Evolutionary conservation across 2,329 filamentous ascomycete genomes (phyloP), one percentile per base, ranked within the genome.

Genomic region (Diaporthe sp.): DNA sequence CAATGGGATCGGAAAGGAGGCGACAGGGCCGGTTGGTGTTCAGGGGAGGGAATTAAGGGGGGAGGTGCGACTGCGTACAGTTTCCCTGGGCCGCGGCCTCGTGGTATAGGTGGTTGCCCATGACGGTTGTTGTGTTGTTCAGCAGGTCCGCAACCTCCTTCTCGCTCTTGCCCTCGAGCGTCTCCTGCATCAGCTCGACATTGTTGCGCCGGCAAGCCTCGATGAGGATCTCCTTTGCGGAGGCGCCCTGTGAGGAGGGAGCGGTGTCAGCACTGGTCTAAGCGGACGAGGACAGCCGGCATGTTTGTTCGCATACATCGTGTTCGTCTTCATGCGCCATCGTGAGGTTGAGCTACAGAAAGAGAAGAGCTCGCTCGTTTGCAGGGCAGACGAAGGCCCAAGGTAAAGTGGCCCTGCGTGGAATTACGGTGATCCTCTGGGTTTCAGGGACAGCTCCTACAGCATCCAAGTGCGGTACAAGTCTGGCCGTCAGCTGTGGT

Each of bases 191-290:
- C 76, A 98, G 92, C 72, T 96, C 93, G 79, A 92, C 92, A 86
- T 98, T 98, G 89, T 98, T 96, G 82, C 95, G 92, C 77, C 96
- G 95, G 86, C 94, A 98, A 80, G 97, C 95, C 87, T 98, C 96
- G 85, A 98, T 92, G 80, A 98, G 91, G 81, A 94, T 91, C 87
- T 98, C 96, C 84, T 93, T 90, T 62, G 92, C 91, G 76, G 94
- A 94, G 79, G 96, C 96, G 83, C 96, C 97, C 94, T 98, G 80
- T 77, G 74, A 22, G 28, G 28, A 37, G 28, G 46, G 46, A 62
- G 28, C 22, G n/a, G 58, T 28, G 62, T 69, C 59, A 78, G 73
- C 81, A 83, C 81, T 44, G 65, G 68, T 68, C 42, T 46, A 44
- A 28, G 12, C 25, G 37, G 42, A 59, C 46, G 39, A 69, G 28